Evolutionary conservation across 495 filamentous ascomycete species (phyloP).

Genomic region (Symbiotaphrina buchneri): DNA sequence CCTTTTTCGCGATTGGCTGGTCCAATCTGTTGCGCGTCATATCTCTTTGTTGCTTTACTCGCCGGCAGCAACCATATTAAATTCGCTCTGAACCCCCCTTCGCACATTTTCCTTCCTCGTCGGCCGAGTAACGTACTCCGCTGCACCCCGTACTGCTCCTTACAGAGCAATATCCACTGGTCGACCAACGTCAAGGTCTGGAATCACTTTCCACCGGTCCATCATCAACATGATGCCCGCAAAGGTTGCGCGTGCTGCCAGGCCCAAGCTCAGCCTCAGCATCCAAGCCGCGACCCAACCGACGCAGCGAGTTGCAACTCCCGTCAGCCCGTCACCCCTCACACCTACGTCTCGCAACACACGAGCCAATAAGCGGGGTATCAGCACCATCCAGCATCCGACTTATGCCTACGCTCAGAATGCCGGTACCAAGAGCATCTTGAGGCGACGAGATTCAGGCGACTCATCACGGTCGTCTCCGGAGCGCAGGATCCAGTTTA

Average conservation of each 20-base stretch:
- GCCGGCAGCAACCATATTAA: no score
- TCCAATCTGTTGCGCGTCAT: no score
- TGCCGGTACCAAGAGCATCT: slow-evolving; percentile 3
- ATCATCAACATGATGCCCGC: slow-evolving; percentile 4
- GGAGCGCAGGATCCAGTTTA: slow-evolving; percentile 1
- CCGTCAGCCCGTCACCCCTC: not conserved
- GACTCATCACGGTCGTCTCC: not conserved
- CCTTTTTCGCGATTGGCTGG: no score
- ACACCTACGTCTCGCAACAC: slow-evolving; percentile 2
- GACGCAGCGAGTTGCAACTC: not conserved
- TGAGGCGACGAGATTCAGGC: not conserved
- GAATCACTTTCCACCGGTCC: not conserved
- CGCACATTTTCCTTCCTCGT: no score
- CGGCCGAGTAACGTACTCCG: no score
- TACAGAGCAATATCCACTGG: no score
- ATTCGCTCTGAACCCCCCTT: no score
- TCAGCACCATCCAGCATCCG: slow-evolving; percentile 1
- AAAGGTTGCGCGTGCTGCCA: not conserved
- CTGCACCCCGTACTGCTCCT: no score
- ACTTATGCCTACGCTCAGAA: slow-evolving; percentile 1
- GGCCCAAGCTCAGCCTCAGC: slow-evolving; percentile 4
- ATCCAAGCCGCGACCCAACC: not conserved
- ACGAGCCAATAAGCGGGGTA: slow-evolving; percentile 3
- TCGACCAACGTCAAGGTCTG: not conserved
- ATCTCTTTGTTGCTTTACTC: no score